Conservation (phyloP, 2,329 filamentous ascomycete genomes). For the Penicillium sp. region DNA sequence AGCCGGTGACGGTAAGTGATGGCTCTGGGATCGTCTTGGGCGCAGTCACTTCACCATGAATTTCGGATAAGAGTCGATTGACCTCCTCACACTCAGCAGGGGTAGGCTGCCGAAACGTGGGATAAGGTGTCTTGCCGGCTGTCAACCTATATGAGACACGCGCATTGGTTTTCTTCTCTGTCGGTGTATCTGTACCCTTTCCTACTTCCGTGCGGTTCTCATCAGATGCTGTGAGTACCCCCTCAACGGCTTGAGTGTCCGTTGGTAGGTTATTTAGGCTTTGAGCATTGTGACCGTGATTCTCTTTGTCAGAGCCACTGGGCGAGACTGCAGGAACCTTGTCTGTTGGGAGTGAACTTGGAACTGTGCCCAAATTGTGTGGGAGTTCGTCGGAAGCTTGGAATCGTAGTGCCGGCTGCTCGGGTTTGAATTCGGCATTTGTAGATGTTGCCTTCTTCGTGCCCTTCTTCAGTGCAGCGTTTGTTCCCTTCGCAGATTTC, state of each 20-base stretch:
- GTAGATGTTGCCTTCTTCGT: not conserved
- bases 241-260: slow-evolving; percentile 16
- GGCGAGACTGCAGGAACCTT: not conserved
- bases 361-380: slow-evolving; percentile 51
- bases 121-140: slow-evolving; percentile 60
- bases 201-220: not conserved
- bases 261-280: slow-evolving; percentile 3
- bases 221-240: slow-evolving; percentile 9
- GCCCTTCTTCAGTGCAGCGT: not conserved
- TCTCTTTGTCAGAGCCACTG: slow-evolving; percentile 8
- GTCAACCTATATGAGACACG: slow-evolving; percentile 49
- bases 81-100: slow-evolving; percentile 66
- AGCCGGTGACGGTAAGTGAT: slow-evolving; percentile 66
- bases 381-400: slow-evolving; percentile 46
- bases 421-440: not conserved
- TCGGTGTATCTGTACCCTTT: slow-evolving; percentile 3
- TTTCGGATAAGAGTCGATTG: slow-evolving; percentile 57
- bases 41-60: slow-evolving; percentile 61
- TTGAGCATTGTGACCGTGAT: slow-evolving; percentile 7
- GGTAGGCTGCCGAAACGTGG: slow-evolving; percentile 62
- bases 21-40: slow-evolving; percentile 66
- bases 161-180: slow-evolving; percentile 16
- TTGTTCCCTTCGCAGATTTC: not conserved
- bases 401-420: not conserved
- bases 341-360: slow-evolving; percentile 1